Percentiles rank a stretch among this genome's conserved stretches.
phyloP scores from a whole-genome alignment of 371 early-diverging fungal genomes.

The Mortierella sp. region DNA sequence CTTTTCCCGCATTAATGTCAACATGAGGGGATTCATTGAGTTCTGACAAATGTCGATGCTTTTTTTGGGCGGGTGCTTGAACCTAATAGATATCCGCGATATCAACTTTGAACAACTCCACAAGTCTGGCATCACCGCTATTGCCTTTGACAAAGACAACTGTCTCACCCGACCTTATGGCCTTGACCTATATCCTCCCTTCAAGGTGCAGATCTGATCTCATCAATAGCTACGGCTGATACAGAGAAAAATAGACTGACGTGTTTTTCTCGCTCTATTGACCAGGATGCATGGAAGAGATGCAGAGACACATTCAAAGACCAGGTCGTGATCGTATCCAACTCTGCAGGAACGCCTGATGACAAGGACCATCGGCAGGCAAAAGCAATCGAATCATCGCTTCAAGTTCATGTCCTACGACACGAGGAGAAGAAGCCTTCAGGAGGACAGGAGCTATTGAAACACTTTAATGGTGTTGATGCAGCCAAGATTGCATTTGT shows the following conservation, averaged over 20 bases:
- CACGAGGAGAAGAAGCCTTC: conserved; percentile 84
- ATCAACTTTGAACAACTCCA: conserved; percentile 74
- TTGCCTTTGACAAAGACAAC: conserved; percentile 96
- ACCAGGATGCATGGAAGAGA: conserved; percentile 73
- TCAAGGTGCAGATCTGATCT: conserved; percentile 59
- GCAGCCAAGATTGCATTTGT: conserved; percentile 76
- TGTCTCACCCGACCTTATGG: conserved; percentile 90
- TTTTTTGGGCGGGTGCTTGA: background rate
- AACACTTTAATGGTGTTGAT: conserved; percentile 45
- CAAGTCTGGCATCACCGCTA: conserved; percentile 67
- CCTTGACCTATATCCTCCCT: conserved; percentile 73
- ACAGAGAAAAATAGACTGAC: too few relatives aligned
- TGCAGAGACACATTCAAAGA: conserved; percentile 74
- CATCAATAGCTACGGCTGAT: too few relatives aligned
- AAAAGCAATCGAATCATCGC: conserved; percentile 55
- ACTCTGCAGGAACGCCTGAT: conserved; percentile 92
- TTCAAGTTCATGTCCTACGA: conserved; percentile 68
- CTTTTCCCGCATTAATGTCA: too few relatives aligned
- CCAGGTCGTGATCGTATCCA: conserved; percentile 87
- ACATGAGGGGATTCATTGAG: too few relatives aligned
- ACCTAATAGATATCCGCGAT: conserved; percentile 73
- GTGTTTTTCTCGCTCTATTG: background rate
- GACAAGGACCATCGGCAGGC: conserved; percentile 68
- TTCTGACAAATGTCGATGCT: too few relatives aligned
- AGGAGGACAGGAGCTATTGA: conserved; percentile 71